These are phyloP conservation scores for Amanita subjunquillea DNA, from an alignment of 768 basidiomycete genomes.

Conservation along the genomic window DNA sequence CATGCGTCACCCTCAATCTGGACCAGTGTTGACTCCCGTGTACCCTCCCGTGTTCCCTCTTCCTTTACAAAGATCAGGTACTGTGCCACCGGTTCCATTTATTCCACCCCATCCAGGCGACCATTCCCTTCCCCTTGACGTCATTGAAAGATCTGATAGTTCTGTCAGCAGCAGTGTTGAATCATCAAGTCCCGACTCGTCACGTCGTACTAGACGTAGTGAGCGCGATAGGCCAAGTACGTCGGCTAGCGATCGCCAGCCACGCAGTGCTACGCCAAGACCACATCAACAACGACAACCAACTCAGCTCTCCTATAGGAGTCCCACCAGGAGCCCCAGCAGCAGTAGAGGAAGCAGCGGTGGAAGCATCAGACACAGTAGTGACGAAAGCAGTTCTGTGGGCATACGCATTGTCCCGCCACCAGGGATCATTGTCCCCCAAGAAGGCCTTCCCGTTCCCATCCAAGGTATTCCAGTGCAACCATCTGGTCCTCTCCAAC, in stretches of 20 bases:
- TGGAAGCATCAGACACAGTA: neutral
- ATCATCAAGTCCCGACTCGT: conserved; percentile 4
- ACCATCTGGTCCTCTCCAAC: conserved; percentile 1
- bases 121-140: conserved; percentile 1
- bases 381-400: neutral
- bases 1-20: neutral
- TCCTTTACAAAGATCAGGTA: neutral
- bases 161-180: conserved; percentile 6
- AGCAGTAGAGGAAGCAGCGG: conserved; percentile 3
- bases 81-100: neutral
- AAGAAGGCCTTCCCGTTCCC: neutral
- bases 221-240: neutral
- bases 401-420: neutral
- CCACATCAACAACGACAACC: neutral
- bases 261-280: conserved; percentile 1
- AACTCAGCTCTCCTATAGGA: conserved; percentile 6
- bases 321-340: neutral
- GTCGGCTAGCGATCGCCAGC: neutral
- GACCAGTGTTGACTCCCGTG: neutral
- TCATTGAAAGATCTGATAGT: conserved; percentile 6
- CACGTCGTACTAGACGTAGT: conserved; percentile 2
- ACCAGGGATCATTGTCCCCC: neutral
- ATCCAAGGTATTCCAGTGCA: neutral
- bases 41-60: neutral
- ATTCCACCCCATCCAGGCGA: conserved; percentile 2